Evolutionary conservation across 371 early-diverging fungal genomes (phyloP).

Genomic region (Mucor racemosus): DNA sequence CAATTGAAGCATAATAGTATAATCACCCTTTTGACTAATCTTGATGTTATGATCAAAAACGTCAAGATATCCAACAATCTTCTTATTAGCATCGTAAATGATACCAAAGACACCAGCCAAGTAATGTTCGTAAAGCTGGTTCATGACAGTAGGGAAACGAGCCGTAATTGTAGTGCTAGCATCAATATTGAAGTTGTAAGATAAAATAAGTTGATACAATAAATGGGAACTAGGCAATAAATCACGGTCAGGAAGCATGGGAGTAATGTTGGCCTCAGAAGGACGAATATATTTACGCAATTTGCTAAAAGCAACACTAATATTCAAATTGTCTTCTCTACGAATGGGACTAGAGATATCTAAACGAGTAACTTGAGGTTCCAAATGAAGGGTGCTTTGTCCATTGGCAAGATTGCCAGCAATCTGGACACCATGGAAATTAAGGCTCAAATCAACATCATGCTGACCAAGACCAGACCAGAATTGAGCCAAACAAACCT

Average conservation of each 20-base stretch:
- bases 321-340: slow-evolving; percentile 71
- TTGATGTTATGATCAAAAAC: slow-evolving; percentile 75
- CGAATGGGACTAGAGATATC: slow-evolving; percentile 75
- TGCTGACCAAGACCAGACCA: slow-evolving; percentile 85
- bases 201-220: slow-evolving; percentile 74
- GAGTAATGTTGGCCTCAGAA: slow-evolving; percentile 61
- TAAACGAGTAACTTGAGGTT: slow-evolving; percentile 64
- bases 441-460: slow-evolving; percentile 68
- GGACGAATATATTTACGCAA: slow-evolving; percentile 79
- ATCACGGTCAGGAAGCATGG: slow-evolving; percentile 77
- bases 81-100: slow-evolving; percentile 66
- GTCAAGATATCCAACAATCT: slow-evolving; percentile 70
- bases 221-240: slow-evolving; percentile 68
- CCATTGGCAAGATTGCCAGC: slow-evolving; percentile 66
- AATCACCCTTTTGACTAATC: slow-evolving; percentile 82
- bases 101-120: slow-evolving; percentile 59
- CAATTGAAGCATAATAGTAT: slow-evolving; percentile 80
- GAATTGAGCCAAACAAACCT: slow-evolving; percentile 82
- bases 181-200: slow-evolving; percentile 73
- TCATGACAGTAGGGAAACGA: slow-evolving; percentile 66
- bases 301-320: slow-evolving; percentile 57
- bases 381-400: slow-evolving; percentile 48
- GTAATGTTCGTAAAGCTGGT: slow-evolving; percentile 67
- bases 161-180: slow-evolving; percentile 59
- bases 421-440: slow-evolving; percentile 84